Percentiles rank a stretch among this genome's conserved stretches.
These are phyloP conservation scores for Rhododendron ovatum DNA, from an alignment of 148 eudicot genomes.

Conservation along the genomic window DNA sequence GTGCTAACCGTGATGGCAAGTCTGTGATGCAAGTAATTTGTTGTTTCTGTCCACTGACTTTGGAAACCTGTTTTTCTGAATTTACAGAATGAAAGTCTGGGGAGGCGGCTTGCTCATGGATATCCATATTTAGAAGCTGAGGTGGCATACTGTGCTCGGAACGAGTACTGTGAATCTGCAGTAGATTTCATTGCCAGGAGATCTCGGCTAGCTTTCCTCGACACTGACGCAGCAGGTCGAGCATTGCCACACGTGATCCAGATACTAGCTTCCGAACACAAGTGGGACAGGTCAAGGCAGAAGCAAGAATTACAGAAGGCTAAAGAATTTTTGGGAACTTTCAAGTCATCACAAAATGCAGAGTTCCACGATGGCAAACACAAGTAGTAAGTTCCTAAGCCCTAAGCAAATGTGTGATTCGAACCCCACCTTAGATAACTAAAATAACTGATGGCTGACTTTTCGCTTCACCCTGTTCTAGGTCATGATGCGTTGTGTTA, in stretches of 20 bases:
- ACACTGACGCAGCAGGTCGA: slow-evolving; percentile 83
- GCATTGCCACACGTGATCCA: slow-evolving; percentile 80
- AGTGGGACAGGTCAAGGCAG: slow-evolving; percentile 79
- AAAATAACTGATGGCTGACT: neutral
- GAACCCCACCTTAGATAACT: neutral
- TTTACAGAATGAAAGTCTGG: slow-evolving; percentile 77
- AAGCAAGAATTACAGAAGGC: slow-evolving; percentile 53
- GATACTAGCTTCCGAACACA: slow-evolving; percentile 77
- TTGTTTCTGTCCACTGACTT: neutral
- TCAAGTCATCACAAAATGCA: slow-evolving; percentile 89
- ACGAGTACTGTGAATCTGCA: slow-evolving; percentile 92
- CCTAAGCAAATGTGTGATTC: neutral
- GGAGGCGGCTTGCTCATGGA: slow-evolving; percentile 97
- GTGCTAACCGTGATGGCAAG: neutral
- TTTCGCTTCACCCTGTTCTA: neutral
- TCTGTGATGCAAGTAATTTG: neutral
- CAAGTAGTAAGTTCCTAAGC: slow-evolving; percentile 31
- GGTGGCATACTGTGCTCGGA: slow-evolving; percentile 94
- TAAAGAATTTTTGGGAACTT: slow-evolving; percentile 66
- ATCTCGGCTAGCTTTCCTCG: slow-evolving; percentile 92
- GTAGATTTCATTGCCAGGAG: slow-evolving; percentile 89
- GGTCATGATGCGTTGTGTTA: neutral
- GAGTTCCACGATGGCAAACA: slow-evolving; percentile 93
- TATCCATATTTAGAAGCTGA: slow-evolving; percentile 95
- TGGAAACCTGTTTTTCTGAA: neutral